These are phyloP conservation scores for Stephanodiscus minutulus DNA, from an alignment of 108 stramenopile genomes.

Conservation along the genomic window DNA sequence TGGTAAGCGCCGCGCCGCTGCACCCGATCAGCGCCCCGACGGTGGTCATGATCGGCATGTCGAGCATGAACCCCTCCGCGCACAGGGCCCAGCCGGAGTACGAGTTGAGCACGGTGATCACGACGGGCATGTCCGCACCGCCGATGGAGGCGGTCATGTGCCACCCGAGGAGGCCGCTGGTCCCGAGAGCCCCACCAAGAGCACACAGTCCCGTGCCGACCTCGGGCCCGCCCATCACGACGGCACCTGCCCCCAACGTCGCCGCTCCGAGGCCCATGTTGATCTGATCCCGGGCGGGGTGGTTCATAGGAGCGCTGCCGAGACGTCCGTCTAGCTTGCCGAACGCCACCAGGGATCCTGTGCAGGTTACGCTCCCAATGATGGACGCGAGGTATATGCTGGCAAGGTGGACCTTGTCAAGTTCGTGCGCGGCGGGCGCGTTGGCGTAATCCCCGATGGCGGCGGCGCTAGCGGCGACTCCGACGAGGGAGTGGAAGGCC, in stretches of 20 bases:
- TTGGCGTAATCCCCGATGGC: conserved; percentile 90
- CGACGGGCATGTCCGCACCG: conserved; percentile 99
- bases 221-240: conserved; percentile 81
- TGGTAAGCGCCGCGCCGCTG: conserved; percentile 97
- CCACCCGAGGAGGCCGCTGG: conserved; percentile 89
- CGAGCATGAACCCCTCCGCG: conserved; percentile 99
- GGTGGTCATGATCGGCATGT: conserved; percentile 96
- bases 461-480: conserved; percentile 90
- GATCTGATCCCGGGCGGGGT: conserved; percentile 82
- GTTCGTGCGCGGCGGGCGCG: conserved; percentile 62
- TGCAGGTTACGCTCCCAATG: conserved; percentile 96
- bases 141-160: conserved; percentile 98
- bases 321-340: conserved; percentile 95
- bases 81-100: conserved; percentile 96
- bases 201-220: conserved; percentile 78
- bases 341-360: conserved; percentile 98
- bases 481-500: conserved; percentile 97
- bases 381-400: conserved; percentile 94
- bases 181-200: conserved; percentile 80
- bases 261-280: conserved; percentile 94
- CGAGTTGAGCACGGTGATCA: conserved; percentile 97
- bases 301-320: conserved; percentile 74
- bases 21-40: conserved; percentile 99
- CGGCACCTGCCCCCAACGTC: conserved; percentile 86
- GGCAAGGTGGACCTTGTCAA: conserved; percentile 83